phyloP scores from a whole-genome alignment of 2,329 filamentous ascomycete species.

The Colletotrichum abscissum region DNA sequence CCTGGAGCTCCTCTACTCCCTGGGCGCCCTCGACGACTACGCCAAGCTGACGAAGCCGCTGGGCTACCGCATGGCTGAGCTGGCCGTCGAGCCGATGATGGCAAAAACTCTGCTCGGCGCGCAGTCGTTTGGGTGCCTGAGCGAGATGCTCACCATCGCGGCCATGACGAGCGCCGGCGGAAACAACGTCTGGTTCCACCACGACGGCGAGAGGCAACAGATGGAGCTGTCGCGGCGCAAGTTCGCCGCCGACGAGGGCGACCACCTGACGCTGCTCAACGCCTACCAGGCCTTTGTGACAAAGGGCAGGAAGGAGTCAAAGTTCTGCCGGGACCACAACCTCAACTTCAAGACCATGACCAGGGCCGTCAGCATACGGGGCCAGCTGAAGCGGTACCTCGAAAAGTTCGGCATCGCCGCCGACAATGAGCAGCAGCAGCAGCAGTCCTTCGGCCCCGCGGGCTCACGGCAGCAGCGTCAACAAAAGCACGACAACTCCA shows the following conservation, averaged over 20 bases:
- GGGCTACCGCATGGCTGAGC: conserved; percentile 91
- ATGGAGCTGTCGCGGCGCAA: conserved; percentile 80
- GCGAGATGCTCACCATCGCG: conserved; percentile 89
- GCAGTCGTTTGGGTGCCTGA: conserved; percentile 79
- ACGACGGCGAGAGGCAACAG: conserved; percentile 80
- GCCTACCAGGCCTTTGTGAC: conserved; percentile 91
- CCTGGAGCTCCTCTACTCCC: conserved; percentile 85
- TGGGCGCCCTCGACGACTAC: conserved; percentile 89
- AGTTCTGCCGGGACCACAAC: conserved; percentile 88
- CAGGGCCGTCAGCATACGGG: conserved; percentile 85
- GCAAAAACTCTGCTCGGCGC: conserved; percentile 86
- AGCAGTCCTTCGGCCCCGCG: conserved; percentile 10
- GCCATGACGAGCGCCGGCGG: conserved; percentile 93
- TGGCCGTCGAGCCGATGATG: conserved; percentile 96
- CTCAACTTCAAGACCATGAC: conserved; percentile 88
- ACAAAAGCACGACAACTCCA: conserved; percentile 41
- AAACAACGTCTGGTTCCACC: conserved; percentile 82
- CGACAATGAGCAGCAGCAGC: conserved; percentile 66
- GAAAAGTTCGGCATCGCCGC: conserved; percentile 83
- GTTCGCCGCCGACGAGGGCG: conserved; percentile 93
- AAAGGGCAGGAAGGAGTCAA: conserved; percentile 82
- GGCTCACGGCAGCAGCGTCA: background rate
- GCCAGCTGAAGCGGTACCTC: conserved; percentile 87
- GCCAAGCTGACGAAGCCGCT: conserved; percentile 90
- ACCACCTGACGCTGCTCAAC: conserved; percentile 92